Conservation (phyloP, 2,329 filamentous ascomycete species). For the Pseudogymnoascus sp. region DNA sequence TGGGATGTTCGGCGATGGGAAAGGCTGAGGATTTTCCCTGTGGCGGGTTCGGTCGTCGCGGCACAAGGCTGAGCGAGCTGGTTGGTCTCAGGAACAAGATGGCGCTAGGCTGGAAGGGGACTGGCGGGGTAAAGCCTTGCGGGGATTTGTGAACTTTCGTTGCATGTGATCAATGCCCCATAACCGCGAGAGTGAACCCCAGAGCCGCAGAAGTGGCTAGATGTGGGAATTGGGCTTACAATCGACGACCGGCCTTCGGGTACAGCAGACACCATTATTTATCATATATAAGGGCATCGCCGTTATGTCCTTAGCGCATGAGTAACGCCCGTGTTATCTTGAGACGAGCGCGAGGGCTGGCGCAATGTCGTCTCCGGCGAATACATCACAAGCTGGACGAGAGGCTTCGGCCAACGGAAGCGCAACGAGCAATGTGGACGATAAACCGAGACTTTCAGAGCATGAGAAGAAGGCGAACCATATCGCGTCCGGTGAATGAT, state of each 20-base stretch:
- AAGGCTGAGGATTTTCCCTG: not conserved
- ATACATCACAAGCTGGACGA: not conserved
- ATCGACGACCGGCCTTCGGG: not conserved
- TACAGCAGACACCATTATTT: not conserved
- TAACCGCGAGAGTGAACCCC: not conserved
- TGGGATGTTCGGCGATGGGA: not conserved
- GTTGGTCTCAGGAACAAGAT: not conserved
- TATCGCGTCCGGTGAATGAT: constrained; percentile 44
- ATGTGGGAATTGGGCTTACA: not conserved
- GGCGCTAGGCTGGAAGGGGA: not conserved
- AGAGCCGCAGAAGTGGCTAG: constrained; percentile 3
- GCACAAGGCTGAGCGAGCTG: not conserved
- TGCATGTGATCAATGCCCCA: constrained; percentile 3
- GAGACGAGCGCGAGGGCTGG: constrained; percentile 2
- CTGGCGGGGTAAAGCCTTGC: constrained; percentile 2
- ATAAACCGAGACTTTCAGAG: constrained; percentile 58
- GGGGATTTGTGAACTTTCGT: constrained; percentile 1
- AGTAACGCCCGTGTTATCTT: not conserved
- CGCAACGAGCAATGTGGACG: constrained; percentile 23
- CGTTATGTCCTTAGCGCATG: not conserved
- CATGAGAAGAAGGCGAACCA: constrained; percentile 67
- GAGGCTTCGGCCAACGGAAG: constrained; percentile 1
- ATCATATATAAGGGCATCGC: constrained; percentile 2
- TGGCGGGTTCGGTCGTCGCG: not conserved
- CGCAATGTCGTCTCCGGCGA: not conserved